These are phyloP conservation scores for Cystobasidiopsis lactophilus DNA, from an alignment of 768 basidiomycete species.

Conservation along the genomic window DNA sequence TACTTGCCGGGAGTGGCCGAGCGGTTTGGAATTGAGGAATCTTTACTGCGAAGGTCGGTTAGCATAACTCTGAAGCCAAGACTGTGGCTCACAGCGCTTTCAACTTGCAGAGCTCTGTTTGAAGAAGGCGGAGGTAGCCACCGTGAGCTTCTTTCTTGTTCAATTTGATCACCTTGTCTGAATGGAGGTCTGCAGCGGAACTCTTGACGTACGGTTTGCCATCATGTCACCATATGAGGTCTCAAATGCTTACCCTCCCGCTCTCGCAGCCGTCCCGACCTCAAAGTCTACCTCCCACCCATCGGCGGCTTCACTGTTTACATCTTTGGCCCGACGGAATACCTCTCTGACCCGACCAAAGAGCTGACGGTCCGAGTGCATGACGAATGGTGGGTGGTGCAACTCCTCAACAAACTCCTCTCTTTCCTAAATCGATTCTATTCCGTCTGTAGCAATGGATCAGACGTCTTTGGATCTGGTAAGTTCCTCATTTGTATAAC, in stretches of 20 bases:
- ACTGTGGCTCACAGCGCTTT: too few species aligned
- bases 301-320: constrained; percentile 60
- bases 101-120: too few species aligned
- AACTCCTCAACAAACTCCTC: neutral
- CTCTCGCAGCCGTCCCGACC: constrained; percentile 47
- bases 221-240: too few species aligned
- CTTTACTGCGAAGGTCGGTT: constrained; percentile 58
- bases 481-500: constrained; percentile 20
- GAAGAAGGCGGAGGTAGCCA: constrained; percentile 91
- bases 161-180: neutral
- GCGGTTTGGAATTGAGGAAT: constrained; percentile 57
- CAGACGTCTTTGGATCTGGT: constrained; percentile 75
- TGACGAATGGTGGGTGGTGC: neutral
- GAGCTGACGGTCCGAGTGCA: constrained; percentile 20
- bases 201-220: too few species aligned
- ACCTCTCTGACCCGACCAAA: constrained; percentile 21
- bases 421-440: too few species aligned
- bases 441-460: constrained; percentile 61
- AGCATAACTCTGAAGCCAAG: too few species aligned
- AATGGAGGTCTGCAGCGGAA: neutral
- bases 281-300: constrained; percentile 87
- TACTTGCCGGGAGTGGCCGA: constrained; percentile 47
- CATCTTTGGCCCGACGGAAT: constrained; percentile 36
- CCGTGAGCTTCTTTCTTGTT: constrained; percentile 75
- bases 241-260: too few species aligned